Evolutionary conservation across 2,329 filamentous ascomycete species (phyloP).

Genomic region (Akanthomyces lecanii): DNA sequence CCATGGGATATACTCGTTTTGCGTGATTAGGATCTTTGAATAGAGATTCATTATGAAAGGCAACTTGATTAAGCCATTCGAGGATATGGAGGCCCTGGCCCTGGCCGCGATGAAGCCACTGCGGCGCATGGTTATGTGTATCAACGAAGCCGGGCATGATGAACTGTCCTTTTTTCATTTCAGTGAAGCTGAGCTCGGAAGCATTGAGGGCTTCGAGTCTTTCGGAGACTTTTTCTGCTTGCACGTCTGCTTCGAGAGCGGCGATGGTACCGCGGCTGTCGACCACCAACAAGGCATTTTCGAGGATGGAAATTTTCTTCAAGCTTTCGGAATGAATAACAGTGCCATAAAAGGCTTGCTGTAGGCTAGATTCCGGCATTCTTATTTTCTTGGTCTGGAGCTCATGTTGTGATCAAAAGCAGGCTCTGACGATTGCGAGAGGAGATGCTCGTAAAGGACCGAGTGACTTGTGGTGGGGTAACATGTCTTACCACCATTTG

Average conservation of each 20-base stretch:
- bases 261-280: conserved; percentile 24
- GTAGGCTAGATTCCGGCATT: background rate
- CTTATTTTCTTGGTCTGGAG: background rate
- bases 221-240: conserved; percentile 18
- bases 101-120: conserved; percentile 46
- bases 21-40: conserved; percentile 55
- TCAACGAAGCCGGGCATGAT: conserved; percentile 60
- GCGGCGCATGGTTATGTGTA: conserved; percentile 65
- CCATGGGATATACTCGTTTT: conserved; percentile 43
- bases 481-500: background rate
- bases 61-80: conserved; percentile 61
- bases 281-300: conserved; percentile 34
- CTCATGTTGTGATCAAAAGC: background rate
- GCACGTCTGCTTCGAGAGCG: conserved; percentile 21
- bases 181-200: conserved; percentile 10
- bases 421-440: background rate
- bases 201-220: conserved; percentile 18
- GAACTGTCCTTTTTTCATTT: conserved; percentile 42
- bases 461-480: background rate
- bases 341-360: conserved; percentile 8
- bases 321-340: conserved; percentile 34
- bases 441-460: background rate
- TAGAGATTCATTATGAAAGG: conserved; percentile 60
- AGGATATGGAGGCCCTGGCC: conserved; percentile 51
- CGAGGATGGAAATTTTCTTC: conserved; percentile 34